Evolutionary conservation across 805 yeast genomes (phyloP), one percentile per base, ranked within the genome.

Genomic region (Nakazawaea holstii): DNA sequence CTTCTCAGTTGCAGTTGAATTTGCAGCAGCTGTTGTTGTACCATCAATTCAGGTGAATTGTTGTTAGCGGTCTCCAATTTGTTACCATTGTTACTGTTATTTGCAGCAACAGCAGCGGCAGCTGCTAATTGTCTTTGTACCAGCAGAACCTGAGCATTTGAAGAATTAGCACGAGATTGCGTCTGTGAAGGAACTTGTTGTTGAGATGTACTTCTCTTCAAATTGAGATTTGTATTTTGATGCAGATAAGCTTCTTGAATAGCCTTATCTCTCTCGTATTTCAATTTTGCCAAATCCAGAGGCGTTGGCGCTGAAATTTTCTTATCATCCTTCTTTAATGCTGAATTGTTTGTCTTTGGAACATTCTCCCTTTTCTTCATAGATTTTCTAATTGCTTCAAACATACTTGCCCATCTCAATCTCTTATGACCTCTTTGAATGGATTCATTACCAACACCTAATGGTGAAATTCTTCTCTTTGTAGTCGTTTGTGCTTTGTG

Each of bases 371-470:
- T 74, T 61, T 91, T 91, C 55, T 88, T 80, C 84, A 91, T 88
- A 55, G 85, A 73, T 65, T 90, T 90, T 49, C 97, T 74, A 68
- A 94, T 84, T 1, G 96, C 97, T 61, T 94, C 99, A 69, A 94
- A 88, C 88, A 94, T 86, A 46, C 96, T 86, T 0, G 96, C 96
- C 97, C 97, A 94, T 53, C 98, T 77, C 50, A 92, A 70, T 46
- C 95, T 73, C 50, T 87, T 73, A 59, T 94, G 97, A 15, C 99
- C 99, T 53, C 98, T 70, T 64, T 92, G 97, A 41, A 90, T 85
- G 0, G 95, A 86, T 57, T 92, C 97, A 20, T 80, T 77, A 0
- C 96, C 92, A n/a, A 94, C 95, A 43, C 97, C 97, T 31, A 92
- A 68, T 0, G 98, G 97, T 0, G 94, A 82, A 7, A 91, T 87